Evolutionary conservation across 2,329 filamentous ascomycete species (phyloP).

Genomic region (Colletotrichum eremochloae): DNA sequence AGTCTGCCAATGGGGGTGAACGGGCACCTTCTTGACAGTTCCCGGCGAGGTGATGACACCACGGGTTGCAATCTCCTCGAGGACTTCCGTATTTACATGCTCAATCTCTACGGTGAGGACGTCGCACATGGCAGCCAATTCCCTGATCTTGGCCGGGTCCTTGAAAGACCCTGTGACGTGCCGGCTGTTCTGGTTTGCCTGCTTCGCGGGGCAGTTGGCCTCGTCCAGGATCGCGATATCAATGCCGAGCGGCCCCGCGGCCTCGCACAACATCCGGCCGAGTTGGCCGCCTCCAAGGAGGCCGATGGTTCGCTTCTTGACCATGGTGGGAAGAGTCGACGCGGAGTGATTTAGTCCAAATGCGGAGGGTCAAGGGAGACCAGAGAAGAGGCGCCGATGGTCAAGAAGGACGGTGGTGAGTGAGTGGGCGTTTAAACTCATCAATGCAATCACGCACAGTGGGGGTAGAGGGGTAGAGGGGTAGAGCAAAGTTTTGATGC

Average conservation of each 20-base stretch:
- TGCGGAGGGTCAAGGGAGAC: slow-evolving; percentile 14
- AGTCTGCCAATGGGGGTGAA: slow-evolving; percentile 88
- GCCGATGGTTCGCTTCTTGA: slow-evolving; percentile 60
- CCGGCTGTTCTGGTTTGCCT: slow-evolving; percentile 80
- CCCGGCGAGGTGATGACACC: slow-evolving; percentile 68
- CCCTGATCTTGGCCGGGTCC: slow-evolving; percentile 80
- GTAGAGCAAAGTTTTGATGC: slow-evolving; percentile 38
- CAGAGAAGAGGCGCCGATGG: slow-evolving; percentile 3
- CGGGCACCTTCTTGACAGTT: slow-evolving; percentile 65
- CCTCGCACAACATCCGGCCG: slow-evolving; percentile 93
- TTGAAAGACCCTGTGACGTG: slow-evolving; percentile 93
- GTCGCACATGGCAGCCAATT: slow-evolving; percentile 82
- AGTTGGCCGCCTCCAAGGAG: slow-evolving; percentile 78
- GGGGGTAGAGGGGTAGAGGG: slow-evolving; percentile 22
- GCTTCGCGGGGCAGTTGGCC: slow-evolving; percentile 83
- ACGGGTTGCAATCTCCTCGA: slow-evolving; percentile 82
- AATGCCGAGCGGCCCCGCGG: slow-evolving; percentile 81
- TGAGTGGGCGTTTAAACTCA: slow-evolving; percentile 13
- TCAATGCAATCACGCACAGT: slow-evolving; percentile 23
- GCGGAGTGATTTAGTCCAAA: slow-evolving; percentile 4
- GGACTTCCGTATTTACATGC: slow-evolving; percentile 90
- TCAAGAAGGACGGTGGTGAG: slow-evolving; percentile 5
- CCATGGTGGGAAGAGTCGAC: slow-evolving; percentile 44
- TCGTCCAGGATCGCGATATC: slow-evolving; percentile 84
- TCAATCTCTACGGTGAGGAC: slow-evolving; percentile 95